Conservation (phyloP, 164 flowering plant species). For the Paratinospora sagittata region DNA sequence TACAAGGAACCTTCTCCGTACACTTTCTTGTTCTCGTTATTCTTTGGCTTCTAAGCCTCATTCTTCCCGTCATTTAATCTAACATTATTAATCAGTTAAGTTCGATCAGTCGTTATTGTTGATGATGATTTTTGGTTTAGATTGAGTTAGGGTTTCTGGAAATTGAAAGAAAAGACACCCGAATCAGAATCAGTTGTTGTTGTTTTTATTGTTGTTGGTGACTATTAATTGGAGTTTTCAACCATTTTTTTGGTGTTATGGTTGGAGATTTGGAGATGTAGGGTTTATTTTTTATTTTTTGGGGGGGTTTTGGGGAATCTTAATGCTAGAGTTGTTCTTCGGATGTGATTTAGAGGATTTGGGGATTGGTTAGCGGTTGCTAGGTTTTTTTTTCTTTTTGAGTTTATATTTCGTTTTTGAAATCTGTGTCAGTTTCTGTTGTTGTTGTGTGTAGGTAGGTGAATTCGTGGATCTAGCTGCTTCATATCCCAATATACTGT, state of each 20-base stretch:
- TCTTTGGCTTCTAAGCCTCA: constrained; percentile 26
- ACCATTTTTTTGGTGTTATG: not conserved
- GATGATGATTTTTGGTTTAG: not conserved
- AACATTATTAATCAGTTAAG: not conserved
- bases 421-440: not conserved
- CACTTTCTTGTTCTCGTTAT: constrained; percentile 27
- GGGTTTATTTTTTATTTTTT: not conserved
- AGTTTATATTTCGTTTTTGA: not conserved
- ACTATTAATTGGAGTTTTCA: not conserved
- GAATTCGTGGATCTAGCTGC: constrained; percentile 3
- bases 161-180: not conserved
- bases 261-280: constrained; percentile 12
- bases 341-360: constrained; percentile 31
- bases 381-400: not conserved
- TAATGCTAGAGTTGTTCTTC: constrained; percentile 23
- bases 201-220: not conserved
- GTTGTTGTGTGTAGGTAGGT: not conserved
- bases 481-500: constrained; percentile 7
- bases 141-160: constrained; percentile 5
- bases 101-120: not conserved
- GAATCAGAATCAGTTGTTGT: not conserved
- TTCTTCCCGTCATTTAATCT: constrained; percentile 23
- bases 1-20: constrained; percentile 33
- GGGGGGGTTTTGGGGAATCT: not conserved
- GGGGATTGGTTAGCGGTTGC: constrained; percentile 26